These are phyloP conservation scores for Fusarium denticulatum DNA, from an alignment of 2,329 filamentous ascomycete genomes.

Conservation along the genomic window DNA sequence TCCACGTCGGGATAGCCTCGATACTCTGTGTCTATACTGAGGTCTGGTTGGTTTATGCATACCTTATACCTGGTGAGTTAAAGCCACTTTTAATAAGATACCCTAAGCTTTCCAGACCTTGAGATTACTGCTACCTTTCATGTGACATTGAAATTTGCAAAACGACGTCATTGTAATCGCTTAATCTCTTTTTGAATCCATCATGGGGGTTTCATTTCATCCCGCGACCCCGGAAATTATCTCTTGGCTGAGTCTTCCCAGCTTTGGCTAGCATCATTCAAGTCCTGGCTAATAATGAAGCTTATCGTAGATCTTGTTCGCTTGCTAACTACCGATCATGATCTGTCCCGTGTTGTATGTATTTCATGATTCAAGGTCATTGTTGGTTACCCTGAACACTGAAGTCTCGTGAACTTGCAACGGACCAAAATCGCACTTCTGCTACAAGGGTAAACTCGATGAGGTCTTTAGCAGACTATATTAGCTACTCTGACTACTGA, in stretches of 20 bases:
- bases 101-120: neutral
- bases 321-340: conserved; percentile 62
- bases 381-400: conserved; percentile 62
- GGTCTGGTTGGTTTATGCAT: neutral
- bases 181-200: conserved; percentile 62
- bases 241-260: conserved; percentile 71
- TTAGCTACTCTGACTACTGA: too few species aligned
- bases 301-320: conserved; percentile 62
- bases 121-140: neutral
- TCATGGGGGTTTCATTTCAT: conserved; percentile 61
- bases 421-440: neutral
- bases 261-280: conserved; percentile 61
- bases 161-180: conserved; percentile 60
- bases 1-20: neutral
- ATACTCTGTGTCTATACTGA: neutral
- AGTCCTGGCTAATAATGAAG: conserved; percentile 62
- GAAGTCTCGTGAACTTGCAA: conserved; percentile 47
- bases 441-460: neutral
- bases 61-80: neutral
- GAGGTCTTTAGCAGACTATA: neutral
- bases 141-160: conserved; percentile 41
- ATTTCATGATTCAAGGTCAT: conserved; percentile 68
- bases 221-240: conserved; percentile 62
- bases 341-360: conserved; percentile 56
- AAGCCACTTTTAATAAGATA: neutral